Conservation (phyloP, 768 basidiomycete genomes). For the Mycena belliarum region DNA sequence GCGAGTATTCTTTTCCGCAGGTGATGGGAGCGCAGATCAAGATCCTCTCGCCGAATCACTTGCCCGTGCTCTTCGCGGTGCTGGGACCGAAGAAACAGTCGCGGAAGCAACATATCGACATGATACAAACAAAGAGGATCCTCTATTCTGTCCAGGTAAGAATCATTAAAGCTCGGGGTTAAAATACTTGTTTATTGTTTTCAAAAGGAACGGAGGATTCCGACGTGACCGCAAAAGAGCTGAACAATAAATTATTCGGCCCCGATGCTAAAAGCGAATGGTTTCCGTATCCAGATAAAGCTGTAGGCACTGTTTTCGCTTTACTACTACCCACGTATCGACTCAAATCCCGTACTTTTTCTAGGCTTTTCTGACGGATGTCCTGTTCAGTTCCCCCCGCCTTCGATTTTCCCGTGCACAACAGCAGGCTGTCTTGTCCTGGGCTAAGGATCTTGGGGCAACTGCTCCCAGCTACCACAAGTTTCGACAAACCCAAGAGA, state of each 20-base stretch:
- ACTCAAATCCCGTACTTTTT: neutral
- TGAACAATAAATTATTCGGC: neutral
- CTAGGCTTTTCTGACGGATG: slow-evolving; percentile 29
- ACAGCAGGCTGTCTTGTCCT: slow-evolving; percentile 29
- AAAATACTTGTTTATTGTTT: neutral
- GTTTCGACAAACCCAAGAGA: slow-evolving; percentile 24
- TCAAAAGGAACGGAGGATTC: neutral
- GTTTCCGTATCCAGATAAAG: slow-evolving; percentile 13
- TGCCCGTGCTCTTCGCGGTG: neutral
- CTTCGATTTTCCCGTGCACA: slow-evolving; percentile 34
- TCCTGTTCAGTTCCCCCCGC: slow-evolving; percentile 34
- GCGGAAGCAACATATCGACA: neutral
- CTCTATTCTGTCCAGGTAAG: neutral
- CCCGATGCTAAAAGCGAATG: slow-evolving; percentile 5
- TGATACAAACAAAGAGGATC: neutral
- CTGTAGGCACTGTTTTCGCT: neutral
- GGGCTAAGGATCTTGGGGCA: slow-evolving; percentile 32
- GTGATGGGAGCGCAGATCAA: neutral
- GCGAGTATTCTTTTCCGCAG: neutral
- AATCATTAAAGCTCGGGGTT: neutral
- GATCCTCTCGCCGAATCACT: slow-evolving; percentile 3
- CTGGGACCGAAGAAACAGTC: neutral
- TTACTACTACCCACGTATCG: too few species aligned
- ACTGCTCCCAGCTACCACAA: slow-evolving; percentile 28
- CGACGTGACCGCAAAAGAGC: slow-evolving; percentile 2